Evolutionary conservation across 345 rosid genomes (phyloP), one percentile per base, ranked within the genome.

Genomic region (Odontarrhena argentea): DNA sequence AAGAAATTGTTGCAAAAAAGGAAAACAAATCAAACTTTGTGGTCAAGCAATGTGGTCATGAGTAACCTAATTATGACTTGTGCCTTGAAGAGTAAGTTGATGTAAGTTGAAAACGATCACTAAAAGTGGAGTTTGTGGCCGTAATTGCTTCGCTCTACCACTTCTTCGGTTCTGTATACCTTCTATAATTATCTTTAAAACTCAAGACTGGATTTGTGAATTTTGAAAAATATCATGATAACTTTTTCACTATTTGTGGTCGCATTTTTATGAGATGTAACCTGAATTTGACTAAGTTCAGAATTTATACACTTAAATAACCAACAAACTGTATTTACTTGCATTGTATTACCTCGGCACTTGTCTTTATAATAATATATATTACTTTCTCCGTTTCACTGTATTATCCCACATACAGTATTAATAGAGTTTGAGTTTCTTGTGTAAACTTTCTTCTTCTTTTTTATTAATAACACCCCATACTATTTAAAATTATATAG

Each of bases 31-130:
- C 25, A 68, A 38, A 74, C 73, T 61, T 74, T 60, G 77, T 60
- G 47, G 53, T 40, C 73, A 74, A 74, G 77, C 74, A 62, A 74
- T 74, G 52, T 67, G 45, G 63, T 41, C 60, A 52, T 54, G 73
- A 74, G 69, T 74, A 68, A 61, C 65, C 40, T 60, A 61, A 61
- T 74, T 61, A 68, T 74, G 73, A 74, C 77, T 74, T 55, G 47
- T 67, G 69, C 47, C 69, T 74, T 74, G 77, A 12, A 55, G 63
- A 11, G 37, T 60, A 74, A 74, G 76, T 55, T 71, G 64, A 26
- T 71, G 56, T 55, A 63, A 48, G 43, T 74, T 74, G 68, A 66
- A 66, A 60, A 66, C 47, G 48, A 42, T 9, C 6, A 9, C 3
- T 22, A 3, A 65, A 50, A 57, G 71, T 50, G 7, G 25, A 58